Base-by-base conservation (phyloP, 768 basidiomycete genomes). In the Termitomyces bulborhizus region DNA sequence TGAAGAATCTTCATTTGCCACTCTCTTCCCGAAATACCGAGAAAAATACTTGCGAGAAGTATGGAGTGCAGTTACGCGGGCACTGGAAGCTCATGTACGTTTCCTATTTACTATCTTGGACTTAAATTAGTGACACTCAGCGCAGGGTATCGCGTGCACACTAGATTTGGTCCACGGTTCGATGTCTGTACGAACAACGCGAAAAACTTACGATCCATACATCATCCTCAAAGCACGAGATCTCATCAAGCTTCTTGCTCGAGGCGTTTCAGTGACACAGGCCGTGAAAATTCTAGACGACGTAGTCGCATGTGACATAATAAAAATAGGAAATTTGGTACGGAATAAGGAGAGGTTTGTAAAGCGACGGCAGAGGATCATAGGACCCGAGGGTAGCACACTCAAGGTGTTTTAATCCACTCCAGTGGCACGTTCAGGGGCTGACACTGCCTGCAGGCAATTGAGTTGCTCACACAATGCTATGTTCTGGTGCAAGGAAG, bases 401-500 rank as follows among this genome's bases (percentile, higher is more conserved):
- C 73, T 99, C 59, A 99, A 99, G 83, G 95, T 95, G 62, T 40
- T 79, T 62, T 9, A 37, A 18, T 37, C 31, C 18, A 13, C 15
- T 16, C 31, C 42, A 27, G 1, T 49, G 39, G 31, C 53, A 21
- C 15, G 13, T 51, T n/a, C 27, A 43, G 9, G 49, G 21, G 5
- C 46, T 55, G 42, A 45, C 26, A 12, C 8, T 26, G 18, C 18
- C 6, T 24, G 15, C 59, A 98, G 95, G 97, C 97, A 1, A 97
- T 99, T 60, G 97, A 99, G 61, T 80, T 99, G 13, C 74, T 99
- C 53, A 98, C 97, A 13, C 85, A 90, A 64, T 98, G 95, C 66
- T 99, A 99, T 67, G 91, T 99, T 26, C 80, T 99, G 18, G 97
- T 99, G 3, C 97, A 98, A 76, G 97, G 97, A 59, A 98, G 83